Evolutionary conservation across 768 basidiomycete genomes (phyloP).

Genomic region (Naganishia friedmannii): DNA sequence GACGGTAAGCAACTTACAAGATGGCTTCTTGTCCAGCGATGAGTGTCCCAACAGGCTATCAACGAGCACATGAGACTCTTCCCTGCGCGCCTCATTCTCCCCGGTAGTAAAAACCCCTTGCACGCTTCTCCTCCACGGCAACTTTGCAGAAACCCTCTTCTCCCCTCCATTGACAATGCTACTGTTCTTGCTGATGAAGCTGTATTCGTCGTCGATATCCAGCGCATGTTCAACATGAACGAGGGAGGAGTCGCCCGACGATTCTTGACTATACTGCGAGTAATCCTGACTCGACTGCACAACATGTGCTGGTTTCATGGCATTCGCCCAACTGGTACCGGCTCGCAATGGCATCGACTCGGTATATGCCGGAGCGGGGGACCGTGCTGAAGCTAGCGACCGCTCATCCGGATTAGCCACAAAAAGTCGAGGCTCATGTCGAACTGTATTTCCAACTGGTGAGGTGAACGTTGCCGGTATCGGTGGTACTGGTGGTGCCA

Average conservation of each 20-base stretch:
- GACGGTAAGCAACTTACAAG: not conserved
- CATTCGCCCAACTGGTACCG: not conserved
- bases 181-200: conserved; percentile 7
- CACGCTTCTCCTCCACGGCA: conserved; percentile 21
- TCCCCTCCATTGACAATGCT: not conserved
- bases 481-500: conserved; percentile 12
- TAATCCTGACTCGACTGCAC: not conserved
- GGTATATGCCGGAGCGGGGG: not conserved
- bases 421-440: not conserved
- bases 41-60: not conserved
- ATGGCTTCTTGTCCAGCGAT: conserved; percentile 2
- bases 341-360: not conserved
- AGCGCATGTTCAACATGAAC: conserved; percentile 17
- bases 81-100: not conserved
- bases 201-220: conserved; percentile 2
- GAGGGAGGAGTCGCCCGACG: conserved; percentile 10
- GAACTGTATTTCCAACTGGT: not conserved
- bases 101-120: not conserved
- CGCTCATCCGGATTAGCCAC: not conserved
- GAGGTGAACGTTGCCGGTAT: not conserved
- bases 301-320: not conserved
- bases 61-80: not conserved
- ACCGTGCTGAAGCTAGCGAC: not conserved
- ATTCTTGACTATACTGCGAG: not conserved
- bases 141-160: conserved; percentile 34